phyloP scores from a whole-genome alignment of 371 early-diverging fungal species.

The Mucor piriformis region DNA sequence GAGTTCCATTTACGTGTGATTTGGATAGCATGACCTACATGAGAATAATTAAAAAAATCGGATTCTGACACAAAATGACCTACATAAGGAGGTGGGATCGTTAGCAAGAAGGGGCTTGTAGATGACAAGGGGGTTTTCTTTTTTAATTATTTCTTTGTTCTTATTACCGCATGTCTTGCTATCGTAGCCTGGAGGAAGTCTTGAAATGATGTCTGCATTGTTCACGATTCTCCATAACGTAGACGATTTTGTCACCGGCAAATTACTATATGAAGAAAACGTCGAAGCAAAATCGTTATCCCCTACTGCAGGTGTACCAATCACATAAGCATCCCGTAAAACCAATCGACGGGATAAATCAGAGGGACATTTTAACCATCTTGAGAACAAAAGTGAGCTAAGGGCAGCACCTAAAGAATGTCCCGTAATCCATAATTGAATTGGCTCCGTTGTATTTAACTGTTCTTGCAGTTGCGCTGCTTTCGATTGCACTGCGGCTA shows the following conservation, averaged over 20 bases:
- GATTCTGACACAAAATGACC: conserved; percentile 25
- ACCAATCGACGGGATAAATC: conserved; percentile 28
- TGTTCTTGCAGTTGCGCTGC: conserved; percentile 30
- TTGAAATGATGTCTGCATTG: conserved; percentile 33
- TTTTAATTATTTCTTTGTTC: neutral
- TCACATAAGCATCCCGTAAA: conserved; percentile 44
- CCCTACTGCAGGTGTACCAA: conserved; percentile 49
- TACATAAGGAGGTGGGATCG: neutral
- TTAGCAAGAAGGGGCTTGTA: neutral
- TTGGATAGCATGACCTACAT: conserved; percentile 38
- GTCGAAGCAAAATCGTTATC: conserved; percentile 44
- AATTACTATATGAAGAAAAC: conserved; percentile 35
- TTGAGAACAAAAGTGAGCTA: conserved; percentile 47
- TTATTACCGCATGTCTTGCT: conserved; percentile 19
- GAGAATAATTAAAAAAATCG: conserved; percentile 41
- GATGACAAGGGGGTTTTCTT: neutral
- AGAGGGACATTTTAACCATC: conserved; percentile 40
- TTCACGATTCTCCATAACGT: conserved; percentile 41
- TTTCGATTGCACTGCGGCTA: conserved; percentile 38
- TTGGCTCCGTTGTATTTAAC: conserved; percentile 32
- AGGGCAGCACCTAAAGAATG: conserved; percentile 57
- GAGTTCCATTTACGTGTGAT: conserved; percentile 29
- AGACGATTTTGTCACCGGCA: conserved; percentile 20
- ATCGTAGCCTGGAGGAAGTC: conserved; percentile 38
- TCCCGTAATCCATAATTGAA: conserved; percentile 56